These are phyloP conservation scores for Blumeria hordei DNA, from an alignment of 2,329 filamentous ascomycete species.

Conservation along the genomic window DNA sequence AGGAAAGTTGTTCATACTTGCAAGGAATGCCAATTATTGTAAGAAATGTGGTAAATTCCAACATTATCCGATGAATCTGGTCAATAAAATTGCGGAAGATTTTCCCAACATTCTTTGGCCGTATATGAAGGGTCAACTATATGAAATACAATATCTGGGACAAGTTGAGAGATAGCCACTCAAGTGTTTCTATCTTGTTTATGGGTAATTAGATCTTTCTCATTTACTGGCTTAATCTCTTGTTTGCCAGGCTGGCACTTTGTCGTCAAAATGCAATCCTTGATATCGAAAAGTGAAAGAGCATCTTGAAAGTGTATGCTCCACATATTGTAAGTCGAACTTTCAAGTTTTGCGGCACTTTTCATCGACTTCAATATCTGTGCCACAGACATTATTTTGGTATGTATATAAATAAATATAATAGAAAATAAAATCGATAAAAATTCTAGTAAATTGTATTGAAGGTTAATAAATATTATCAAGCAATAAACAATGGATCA, in stretches of 20 bases:
- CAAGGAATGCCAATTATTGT: too few species aligned
- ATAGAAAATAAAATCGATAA: background rate
- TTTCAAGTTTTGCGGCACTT: background rate
- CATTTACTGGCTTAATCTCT: background rate
- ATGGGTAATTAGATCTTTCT: background rate
- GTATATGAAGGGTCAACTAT: background rate
- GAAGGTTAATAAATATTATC: background rate
- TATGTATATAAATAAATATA: background rate
- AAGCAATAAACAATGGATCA: background rate
- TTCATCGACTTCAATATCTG: constrained; percentile 1
- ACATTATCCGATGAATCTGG: background rate
- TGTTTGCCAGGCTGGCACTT: background rate
- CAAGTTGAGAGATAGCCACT: background rate
- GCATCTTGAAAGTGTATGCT: background rate
- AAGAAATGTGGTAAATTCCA: too few species aligned
- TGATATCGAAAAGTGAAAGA: constrained; percentile 1
- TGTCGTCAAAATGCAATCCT: background rate
- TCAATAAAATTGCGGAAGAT: background rate
- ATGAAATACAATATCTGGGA: background rate
- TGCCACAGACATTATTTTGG: background rate
- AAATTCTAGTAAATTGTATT: background rate
- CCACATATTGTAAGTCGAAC: background rate
- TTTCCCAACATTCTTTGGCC: background rate
- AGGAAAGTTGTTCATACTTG: too few species aligned
- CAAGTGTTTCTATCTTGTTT: background rate